Base-by-base conservation (phyloP, 2,329 filamentous ascomycete genomes). In the Claviceps digitariae region DNA sequence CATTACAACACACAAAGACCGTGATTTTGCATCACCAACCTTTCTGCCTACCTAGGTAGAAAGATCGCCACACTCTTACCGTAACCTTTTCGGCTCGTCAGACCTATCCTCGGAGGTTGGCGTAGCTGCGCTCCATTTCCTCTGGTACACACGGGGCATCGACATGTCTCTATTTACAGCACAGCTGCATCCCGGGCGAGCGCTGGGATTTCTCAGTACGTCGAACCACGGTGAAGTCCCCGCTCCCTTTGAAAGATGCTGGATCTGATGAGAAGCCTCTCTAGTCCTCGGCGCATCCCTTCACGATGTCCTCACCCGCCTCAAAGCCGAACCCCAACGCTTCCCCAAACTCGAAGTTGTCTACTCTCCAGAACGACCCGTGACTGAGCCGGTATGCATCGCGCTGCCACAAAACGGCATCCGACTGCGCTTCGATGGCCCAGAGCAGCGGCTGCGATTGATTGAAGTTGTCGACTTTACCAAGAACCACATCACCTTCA, bases 381-480 rank as follows among this genome's bases (percentile, higher is more conserved):
- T 96, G 36, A 76, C 75, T 34, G 80, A 87, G 29, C 87, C 90
- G 0, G 79, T 96, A 20, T 74, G 87, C 45, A 70, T 97, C 53
- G 77, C 76, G 20, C 79, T 98, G 4, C 87, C 90, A 1, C 78
- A 81, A 3, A 98, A 97, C 69, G 93, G 93, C 29, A 69, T 98
- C 31, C 86, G 91, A 13, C 72, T 98, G 52, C 88, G 88, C 44
- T 98, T 98, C 64, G 93, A 98, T 65, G 93, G 90, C 0, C 83
- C 87, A 4, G 90, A 97, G 62, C 93, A 98, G 69, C 82, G 91
- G 38, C 73, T 98, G 44, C 86, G 93, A 2, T 72, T 98, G 56
- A 88, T 98, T 60, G 93, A 98, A 68, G 82, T 97, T 8, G 70
- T 88, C 52, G 90, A 97, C 70, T 96, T 98, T 65, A 83, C 85